A percentile compares a stretch with the other conserved stretches of the same genome.
These are phyloP conservation scores for Kazachstania kunashirensis DNA, from an alignment of 805 yeast species.

Conservation along the genomic window DNA sequence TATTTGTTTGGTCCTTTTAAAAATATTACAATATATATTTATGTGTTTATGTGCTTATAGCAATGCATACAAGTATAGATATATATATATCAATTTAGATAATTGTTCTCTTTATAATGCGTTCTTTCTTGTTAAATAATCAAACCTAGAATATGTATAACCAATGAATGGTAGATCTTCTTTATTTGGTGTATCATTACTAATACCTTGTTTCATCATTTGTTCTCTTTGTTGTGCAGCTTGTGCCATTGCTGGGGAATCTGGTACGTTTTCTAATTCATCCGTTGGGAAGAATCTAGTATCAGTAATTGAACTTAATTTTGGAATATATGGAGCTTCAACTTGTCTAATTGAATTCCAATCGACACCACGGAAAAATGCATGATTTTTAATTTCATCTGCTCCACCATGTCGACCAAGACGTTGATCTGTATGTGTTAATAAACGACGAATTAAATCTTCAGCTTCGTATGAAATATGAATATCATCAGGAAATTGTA, in stretches of 20 bases:
- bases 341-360: slow-evolving; percentile 84
- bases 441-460: slow-evolving; percentile 66
- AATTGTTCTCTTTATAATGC: slow-evolving; percentile 32
- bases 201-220: slow-evolving; percentile 35
- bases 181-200: slow-evolving; percentile 32
- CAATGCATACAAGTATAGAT: too few species aligned
- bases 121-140: slow-evolving; percentile 74
- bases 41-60: too few species aligned
- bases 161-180: slow-evolving; percentile 97
- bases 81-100: too few species aligned
- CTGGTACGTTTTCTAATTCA: slow-evolving; percentile 90
- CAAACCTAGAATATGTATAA: slow-evolving; percentile 91
- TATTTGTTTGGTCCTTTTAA: too few species aligned
- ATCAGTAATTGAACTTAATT: slow-evolving; percentile 84
- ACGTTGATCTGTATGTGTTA: slow-evolving; percentile 71
- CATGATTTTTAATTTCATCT: slow-evolving; percentile 79
- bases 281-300: slow-evolving; percentile 97
- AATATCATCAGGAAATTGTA: slow-evolving; percentile 84
- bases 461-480: slow-evolving; percentile 84
- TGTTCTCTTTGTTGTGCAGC: slow-evolving; percentile 59
- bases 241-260: slow-evolving; percentile 62
- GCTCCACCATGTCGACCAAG: slow-evolving; percentile 89
- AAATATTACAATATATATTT: too few species aligned
- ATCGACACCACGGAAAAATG: slow-evolving; percentile 91
- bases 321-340: slow-evolving; percentile 90